Evolutionary conservation across 1,284 basidiomycete genomes (phyloP), one percentile per base, ranked within the genome.

Genomic region (Ustilago sp.): DNA sequence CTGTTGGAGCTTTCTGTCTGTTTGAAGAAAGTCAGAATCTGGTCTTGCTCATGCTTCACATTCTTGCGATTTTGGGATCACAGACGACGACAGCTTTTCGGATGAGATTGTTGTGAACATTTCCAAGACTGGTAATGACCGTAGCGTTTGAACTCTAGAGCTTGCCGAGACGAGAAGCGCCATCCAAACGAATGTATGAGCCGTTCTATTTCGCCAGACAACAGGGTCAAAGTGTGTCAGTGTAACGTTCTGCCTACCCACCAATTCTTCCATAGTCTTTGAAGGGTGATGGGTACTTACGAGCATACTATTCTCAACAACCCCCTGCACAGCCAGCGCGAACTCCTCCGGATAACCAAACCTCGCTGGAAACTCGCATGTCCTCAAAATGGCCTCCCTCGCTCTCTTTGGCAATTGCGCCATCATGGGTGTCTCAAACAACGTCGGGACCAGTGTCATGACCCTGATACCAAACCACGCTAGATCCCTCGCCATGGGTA

Each of bases 401-500:
- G 78, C 68, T 5, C 68, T 60, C 2, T 74, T 53, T 2, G 85
- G 82, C 32, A 86, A 58, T 43, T 69, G 53, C 35, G 77, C 36
- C 80, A 74, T 86, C 87, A 87, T 87, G 15, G 79, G 75, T 1
- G 87, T 87, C 12, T 72, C 64, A 65, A 87, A 87, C 31, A 86
- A 59, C 2, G 81, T 80, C 2, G 86, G 86, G 0, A 86, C 83
- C 12, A 86, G 63, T 7, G 76, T 77, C 73, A 81, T 77, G 34
- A 71, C 68, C 11, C 80, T 34, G 52, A 82, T 81, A 0, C 84
- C 86, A 63, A 80, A 86, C 71, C 85, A 76, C 2, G 85, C 84
- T 13, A 87, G 61, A 67, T 87, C 87, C 19, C 81, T 61, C 8
- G 87, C 84, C 83, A 87, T 86, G 8, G 87, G 87, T 4, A 87